Evolutionary conservation across 2,329 filamentous ascomycete genomes (phyloP), one percentile per base, ranked within the genome.

Genomic region (Fusarium sp.): DNA sequence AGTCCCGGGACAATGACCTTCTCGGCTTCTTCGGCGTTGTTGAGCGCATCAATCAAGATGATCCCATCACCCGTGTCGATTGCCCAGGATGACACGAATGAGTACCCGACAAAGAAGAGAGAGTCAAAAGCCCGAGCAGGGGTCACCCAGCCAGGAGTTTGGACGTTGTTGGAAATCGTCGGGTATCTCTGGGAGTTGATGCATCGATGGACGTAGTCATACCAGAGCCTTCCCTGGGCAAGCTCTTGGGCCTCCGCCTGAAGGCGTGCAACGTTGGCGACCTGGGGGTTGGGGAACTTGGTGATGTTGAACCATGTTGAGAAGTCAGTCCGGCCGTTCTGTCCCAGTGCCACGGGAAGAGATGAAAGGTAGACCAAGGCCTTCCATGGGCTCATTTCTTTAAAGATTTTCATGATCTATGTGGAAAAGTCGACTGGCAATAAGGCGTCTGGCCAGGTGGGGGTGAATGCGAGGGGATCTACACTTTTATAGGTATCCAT

Each of bases 31-130:
- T 74, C 73, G 0, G 73, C 52, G 20, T 77, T 78, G 20, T 72
- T 64, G 25, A 78, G 68, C 0, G 77, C 38, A 25, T 79, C 77
- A 10, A 79, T 73, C 15, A 79, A 54, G 22, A 79, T 64, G 8
- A 80, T 63, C 1, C 78, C 78, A 4, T 75, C 78, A 7, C 78
- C 78, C 0, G 77, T 80, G 43, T 79, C 77, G 35, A 78, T 72
- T 0, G 76, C 78, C 79, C 79, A 80, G 6, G 73, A 59, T 4
- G 78, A 76, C 27, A 79, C 78, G 12, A 60, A 69, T 2, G 72
- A 73, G 40, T 68, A 67, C 3, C 77, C 77, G 22, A 79, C 63
- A 22, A 76, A 79, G 52, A 75, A 75, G 45, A 79, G 67, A 1
- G 72, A 74, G 50, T 78, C 74, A 45, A 79, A 79, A 2, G 71